These are phyloP conservation scores for Rubia peregrina DNA, from an alignment of 305 asterid genomes.

Conservation along the genomic window DNA sequence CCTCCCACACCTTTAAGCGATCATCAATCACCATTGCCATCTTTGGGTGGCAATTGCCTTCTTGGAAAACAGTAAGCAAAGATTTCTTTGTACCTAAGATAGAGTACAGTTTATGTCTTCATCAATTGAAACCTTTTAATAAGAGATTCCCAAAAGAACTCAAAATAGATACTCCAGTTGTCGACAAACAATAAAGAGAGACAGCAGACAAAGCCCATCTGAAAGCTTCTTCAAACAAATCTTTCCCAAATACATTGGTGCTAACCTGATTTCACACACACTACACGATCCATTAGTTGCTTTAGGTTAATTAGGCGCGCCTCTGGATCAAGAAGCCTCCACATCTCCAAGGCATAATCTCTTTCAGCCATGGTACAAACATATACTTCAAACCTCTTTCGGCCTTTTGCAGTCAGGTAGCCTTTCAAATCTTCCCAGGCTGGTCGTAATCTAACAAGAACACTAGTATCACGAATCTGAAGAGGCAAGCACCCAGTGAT, in stretches of 20 bases:
- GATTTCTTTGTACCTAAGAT: constrained; percentile 80
- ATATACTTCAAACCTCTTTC: constrained; percentile 91
- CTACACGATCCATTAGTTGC: constrained; percentile 75
- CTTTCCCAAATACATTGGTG: constrained; percentile 11
- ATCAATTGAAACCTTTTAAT: not conserved
- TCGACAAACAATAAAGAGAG: not conserved
- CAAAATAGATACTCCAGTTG: not conserved
- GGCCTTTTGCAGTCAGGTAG: constrained; percentile 89
- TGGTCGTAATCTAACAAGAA: constrained; percentile 90
- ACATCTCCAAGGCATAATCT: constrained; percentile 96
- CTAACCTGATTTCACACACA: constrained; percentile 83
- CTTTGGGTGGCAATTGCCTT: constrained; percentile 86
- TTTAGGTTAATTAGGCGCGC: constrained; percentile 56
- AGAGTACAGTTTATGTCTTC: not conserved
- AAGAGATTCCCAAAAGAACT: not conserved
- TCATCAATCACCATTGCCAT: constrained; percentile 99
- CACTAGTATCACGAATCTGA: constrained; percentile 96
- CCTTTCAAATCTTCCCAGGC: constrained; percentile 94
- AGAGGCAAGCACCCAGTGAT: constrained; percentile 24
- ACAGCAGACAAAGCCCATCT: not conserved
- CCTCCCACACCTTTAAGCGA: constrained; percentile 96
- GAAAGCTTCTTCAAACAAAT: constrained; percentile 6
- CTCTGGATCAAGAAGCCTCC: constrained; percentile 97
- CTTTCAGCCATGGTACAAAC: constrained; percentile 99
- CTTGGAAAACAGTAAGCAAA: constrained; percentile 74